These are phyloP conservation scores for Claviceps sp. DNA, from an alignment of 2,329 filamentous ascomycete genomes.

Conservation along the genomic window DNA sequence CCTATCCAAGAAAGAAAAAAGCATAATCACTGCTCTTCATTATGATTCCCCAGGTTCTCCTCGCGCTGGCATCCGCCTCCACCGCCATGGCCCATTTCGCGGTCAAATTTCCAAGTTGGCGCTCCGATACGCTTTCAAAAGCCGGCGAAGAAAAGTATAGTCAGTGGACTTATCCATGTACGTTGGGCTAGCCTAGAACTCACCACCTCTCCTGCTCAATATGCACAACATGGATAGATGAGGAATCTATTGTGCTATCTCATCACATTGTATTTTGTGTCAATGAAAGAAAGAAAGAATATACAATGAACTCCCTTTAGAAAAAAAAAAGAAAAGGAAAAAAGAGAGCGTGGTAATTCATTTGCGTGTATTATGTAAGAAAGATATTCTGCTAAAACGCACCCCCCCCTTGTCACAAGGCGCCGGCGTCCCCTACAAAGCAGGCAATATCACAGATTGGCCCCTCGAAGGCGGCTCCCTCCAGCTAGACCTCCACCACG, in stretches of 20 bases:
- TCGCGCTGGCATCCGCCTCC: slow-evolving; percentile 22
- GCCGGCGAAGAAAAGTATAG: slow-evolving; percentile 26
- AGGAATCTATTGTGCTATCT: no score
- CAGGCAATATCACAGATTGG: slow-evolving; percentile 38
- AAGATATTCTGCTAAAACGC: neutral
- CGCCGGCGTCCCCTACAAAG: slow-evolving; percentile 31
- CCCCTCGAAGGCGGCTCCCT: slow-evolving; percentile 35
- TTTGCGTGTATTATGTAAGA: neutral
- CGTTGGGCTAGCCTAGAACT: slow-evolving; percentile 8
- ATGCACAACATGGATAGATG: no score
- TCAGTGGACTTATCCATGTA: slow-evolving; percentile 40
- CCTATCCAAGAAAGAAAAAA: no score
- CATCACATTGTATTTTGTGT: no score
- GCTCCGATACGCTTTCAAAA: slow-evolving; percentile 30
- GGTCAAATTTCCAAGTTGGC: slow-evolving; percentile 34
- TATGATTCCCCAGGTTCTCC: slow-evolving; percentile 6
- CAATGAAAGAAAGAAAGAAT: no score
- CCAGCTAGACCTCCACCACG: slow-evolving; percentile 35
- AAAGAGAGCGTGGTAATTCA: neutral
- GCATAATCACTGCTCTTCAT: no score
- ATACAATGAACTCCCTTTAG: no score
- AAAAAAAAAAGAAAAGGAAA: no score
- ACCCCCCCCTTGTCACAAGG: slow-evolving; percentile 20
- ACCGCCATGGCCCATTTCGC: slow-evolving; percentile 34
- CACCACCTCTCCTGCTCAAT: no score